These are phyloP conservation scores for Lactarius pseudohatsudake DNA, from an alignment of 768 basidiomycete species.

Conservation along the genomic window DNA sequence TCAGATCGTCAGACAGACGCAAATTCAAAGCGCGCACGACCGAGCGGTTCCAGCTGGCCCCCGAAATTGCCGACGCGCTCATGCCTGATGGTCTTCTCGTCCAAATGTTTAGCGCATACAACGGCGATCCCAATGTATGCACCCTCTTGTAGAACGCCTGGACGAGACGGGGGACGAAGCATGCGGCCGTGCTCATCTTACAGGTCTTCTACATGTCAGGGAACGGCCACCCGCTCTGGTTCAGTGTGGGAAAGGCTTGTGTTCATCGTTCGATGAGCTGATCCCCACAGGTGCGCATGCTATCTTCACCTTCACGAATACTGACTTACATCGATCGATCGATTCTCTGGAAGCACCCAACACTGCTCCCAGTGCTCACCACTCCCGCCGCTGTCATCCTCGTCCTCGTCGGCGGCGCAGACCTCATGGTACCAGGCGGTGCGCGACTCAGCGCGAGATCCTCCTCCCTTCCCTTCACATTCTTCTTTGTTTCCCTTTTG, in stretches of 20 bases:
- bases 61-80: conserved; percentile 64
- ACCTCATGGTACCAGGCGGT: too few relatives aligned
- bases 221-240: conserved; percentile 77
- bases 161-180: neutral
- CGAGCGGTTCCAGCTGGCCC: conserved; percentile 43
- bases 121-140: conserved; percentile 64
- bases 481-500: conserved; percentile 4
- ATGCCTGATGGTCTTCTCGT: conserved; percentile 74
- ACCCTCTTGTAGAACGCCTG: conserved; percentile 5
- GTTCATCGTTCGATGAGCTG: too few relatives aligned
- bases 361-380: conserved; percentile 64
- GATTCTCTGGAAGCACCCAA: conserved; percentile 64
- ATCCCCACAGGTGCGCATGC: conserved; percentile 32
- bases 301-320: too few relatives aligned
- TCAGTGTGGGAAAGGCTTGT: conserved; percentile 45
- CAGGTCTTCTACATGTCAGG: conserved; percentile 65
- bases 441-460: too few relatives aligned
- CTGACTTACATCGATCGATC: neutral
- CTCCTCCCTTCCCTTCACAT: too few relatives aligned
- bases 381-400: conserved; percentile 73
- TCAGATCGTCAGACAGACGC: conserved; percentile 70
- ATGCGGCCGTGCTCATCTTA: neutral
- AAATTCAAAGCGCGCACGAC: conserved; percentile 67
- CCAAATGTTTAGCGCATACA: conserved; percentile 65
- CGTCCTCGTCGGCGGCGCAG: conserved; percentile 40